Conservation (phyloP, 176 grass and related monocot species). For the Chrysopogon serrulatus region DNA sequence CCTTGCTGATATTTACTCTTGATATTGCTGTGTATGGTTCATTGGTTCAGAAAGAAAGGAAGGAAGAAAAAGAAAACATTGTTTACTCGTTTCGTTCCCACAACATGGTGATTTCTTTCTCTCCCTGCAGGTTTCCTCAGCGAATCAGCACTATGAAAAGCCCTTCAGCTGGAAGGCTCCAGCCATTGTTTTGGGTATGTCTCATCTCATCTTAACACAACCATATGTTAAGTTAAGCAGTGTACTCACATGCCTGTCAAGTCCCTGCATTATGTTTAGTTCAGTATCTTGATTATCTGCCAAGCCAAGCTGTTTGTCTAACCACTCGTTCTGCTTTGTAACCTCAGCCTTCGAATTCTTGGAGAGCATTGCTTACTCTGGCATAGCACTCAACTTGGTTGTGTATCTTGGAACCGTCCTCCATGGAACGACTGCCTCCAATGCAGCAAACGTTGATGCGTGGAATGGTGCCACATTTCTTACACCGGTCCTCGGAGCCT, state of each 20-base stretch:
- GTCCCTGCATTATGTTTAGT: neutral
- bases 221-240: neutral
- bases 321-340: neutral
- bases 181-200: slow-evolving; percentile 66
- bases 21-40: neutral
- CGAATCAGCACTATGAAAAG: slow-evolving; percentile 24
- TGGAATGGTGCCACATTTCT: slow-evolving; percentile 89
- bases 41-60: neutral
- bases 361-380: slow-evolving; percentile 75
- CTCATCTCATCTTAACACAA: neutral
- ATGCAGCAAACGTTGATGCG: slow-evolving; percentile 63
- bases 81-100: neutral
- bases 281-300: neutral
- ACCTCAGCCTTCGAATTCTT: slow-evolving; percentile 74
- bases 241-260: neutral
- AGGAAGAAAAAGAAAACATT: neutral
- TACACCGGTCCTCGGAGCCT: slow-evolving; percentile 62
- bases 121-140: slow-evolving; percentile 39
- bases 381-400: slow-evolving; percentile 76
- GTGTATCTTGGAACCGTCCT: slow-evolving; percentile 81
- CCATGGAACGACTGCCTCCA: slow-evolving; percentile 73
- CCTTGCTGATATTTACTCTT: neutral
- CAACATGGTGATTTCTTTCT: neutral
- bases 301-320: neutral
- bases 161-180: slow-evolving; percentile 66